Evolutionary conservation across 2,329 filamentous ascomycete genomes (phyloP).

Genomic region (Pyrenophora teres): DNA sequence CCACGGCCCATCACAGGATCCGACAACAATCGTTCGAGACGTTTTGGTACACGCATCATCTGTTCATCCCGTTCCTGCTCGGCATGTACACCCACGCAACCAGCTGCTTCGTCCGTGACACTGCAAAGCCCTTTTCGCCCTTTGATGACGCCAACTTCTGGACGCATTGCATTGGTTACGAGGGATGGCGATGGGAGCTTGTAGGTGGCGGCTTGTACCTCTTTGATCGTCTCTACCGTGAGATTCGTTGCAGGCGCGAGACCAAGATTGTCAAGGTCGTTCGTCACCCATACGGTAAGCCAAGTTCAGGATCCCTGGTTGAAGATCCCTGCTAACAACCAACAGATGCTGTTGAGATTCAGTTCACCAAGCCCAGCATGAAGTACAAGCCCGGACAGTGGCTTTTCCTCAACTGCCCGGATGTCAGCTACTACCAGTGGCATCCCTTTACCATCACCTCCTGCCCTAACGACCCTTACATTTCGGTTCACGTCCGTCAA

Average conservation of each 20-base stretch:
- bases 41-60: slow-evolving; percentile 98
- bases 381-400: slow-evolving; percentile 98
- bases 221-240: slow-evolving; percentile 84
- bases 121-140: slow-evolving; percentile 71
- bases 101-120: slow-evolving; percentile 94
- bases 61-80: slow-evolving; percentile 95
- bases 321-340: slow-evolving; percentile 33
- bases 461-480: slow-evolving; percentile 92
- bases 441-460: slow-evolving; percentile 99
- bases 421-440: slow-evolving; percentile 89
- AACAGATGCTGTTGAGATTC: slow-evolving; percentile 89
- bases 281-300: slow-evolving; percentile 87
- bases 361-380: slow-evolving; percentile 95
- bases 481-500: slow-evolving; percentile 93
- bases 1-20: slow-evolving; percentile 89
- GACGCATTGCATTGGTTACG: slow-evolving; percentile 90
- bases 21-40: slow-evolving; percentile 97
- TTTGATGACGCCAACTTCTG: slow-evolving; percentile 84
- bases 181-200: slow-evolving; percentile 97
- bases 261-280: slow-evolving; percentile 94
- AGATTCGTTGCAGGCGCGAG: slow-evolving; percentile 79
- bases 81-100: slow-evolving; percentile 95
- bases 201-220: slow-evolving; percentile 85
- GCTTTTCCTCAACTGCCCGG: slow-evolving; percentile 93
- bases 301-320: background rate